These are phyloP conservation scores for Podospora bellae-mahoneyi DNA, from an alignment of 495 filamentous ascomycete species.

Conservation along the genomic window DNA sequence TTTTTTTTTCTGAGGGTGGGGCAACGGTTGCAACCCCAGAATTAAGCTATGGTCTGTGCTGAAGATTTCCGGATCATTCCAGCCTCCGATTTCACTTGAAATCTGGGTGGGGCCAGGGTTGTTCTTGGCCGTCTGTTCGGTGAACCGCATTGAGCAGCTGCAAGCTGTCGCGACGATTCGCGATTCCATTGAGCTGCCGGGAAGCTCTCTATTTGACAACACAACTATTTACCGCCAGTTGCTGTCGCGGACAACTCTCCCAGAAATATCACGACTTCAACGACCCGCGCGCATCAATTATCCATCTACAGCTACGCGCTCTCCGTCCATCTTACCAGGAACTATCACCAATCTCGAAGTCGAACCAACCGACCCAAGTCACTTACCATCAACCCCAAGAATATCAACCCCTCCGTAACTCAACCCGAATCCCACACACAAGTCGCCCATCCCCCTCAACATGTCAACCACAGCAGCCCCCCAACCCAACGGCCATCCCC, in stretches of 20 bases:
- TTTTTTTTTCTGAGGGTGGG: neutral
- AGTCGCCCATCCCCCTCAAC: conserved; percentile 3
- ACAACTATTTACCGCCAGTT: neutral
- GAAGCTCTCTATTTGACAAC: neutral
- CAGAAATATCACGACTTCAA: neutral
- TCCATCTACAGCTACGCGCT: neutral
- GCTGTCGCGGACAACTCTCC: neutral
- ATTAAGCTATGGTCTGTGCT: conserved; percentile 35
- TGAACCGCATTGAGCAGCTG: conserved; percentile 1
- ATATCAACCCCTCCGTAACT: neutral
- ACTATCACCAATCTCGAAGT: neutral
- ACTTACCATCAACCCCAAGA: neutral
- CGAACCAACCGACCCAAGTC: neutral
- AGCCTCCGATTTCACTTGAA: conserved; percentile 14
- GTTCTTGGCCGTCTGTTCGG: neutral
- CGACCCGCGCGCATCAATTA: conserved; percentile 1
- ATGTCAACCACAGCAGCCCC: conserved; percentile 24
- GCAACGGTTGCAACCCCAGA: conserved; percentile 7
- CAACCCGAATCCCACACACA: neutral
- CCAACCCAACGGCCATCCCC: conserved; percentile 43
- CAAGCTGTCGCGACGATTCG: conserved; percentile 7
- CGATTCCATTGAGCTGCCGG: neutral
- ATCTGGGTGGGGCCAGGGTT: conserved; percentile 2
- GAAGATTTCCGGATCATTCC: conserved; percentile 18
- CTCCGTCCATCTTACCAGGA: neutral